Evolutionary conservation across 305 asterid species (phyloP), one percentile per base, ranked within the genome.

Genomic region (Euphrasia arctica): DNA sequence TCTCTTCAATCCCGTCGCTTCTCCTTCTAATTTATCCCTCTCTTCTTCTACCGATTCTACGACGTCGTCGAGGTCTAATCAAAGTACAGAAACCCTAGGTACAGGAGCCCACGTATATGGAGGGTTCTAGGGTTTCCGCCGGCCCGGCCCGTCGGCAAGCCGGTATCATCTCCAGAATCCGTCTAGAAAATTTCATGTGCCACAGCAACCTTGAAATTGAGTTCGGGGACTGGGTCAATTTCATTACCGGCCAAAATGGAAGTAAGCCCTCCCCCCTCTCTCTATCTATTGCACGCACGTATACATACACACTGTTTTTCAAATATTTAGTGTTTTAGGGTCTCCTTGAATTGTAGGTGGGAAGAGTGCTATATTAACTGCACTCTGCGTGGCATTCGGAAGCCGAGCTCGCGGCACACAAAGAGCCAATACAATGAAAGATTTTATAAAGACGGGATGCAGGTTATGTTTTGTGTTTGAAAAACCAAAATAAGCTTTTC

Each of bases 221-320:
- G 65, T 67, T 89, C 47, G 95, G 95, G 28, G 86, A 85, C 58
- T 70, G 69, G 58, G 78, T 91, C 75, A 91, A 91, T 82, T 91
- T 91, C 79, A 79, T 91, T 71, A 91, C 98, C 15, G 98, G 98
- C 18, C 98, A 87, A 74, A 91, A 91, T 47, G 98, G 98, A 67
- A 91, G 98, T 91, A 72, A 78, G 93, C 59, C 18, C 49, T 47
- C 50, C 22, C 22, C 22, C 22, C 22, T 52, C 27, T 18, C 60
- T 22, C 51, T 14, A 67, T 3, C 28, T 2, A 27, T 12, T 25
- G 27, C 13, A 11, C 52, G 0, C 4, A 3, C 52, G n/a, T 5
- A 3, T 15, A 47, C 52, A 10, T 47, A 9, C 13, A 43, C 7
- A 5, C 10, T 51, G 4, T 32, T 0, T 39, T 39, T 34, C 9